These are phyloP conservation scores for Trametes pubescens DNA, from an alignment of 1,284 basidiomycete species.

Conservation along the genomic window DNA sequence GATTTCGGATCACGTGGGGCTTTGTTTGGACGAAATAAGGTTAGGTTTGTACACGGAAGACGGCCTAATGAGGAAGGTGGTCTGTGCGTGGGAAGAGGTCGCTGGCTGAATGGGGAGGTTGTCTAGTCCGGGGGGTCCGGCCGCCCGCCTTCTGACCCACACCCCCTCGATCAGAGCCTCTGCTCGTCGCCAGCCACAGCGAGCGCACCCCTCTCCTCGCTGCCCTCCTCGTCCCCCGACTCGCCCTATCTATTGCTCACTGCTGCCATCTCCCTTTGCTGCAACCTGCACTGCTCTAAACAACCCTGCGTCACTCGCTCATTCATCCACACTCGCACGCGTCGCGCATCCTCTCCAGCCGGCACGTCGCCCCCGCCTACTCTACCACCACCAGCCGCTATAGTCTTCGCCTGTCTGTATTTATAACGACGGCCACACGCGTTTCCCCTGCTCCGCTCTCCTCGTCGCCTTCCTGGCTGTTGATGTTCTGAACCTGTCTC, in stretches of 20 bases:
- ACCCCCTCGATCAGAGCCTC: conserved; percentile 44
- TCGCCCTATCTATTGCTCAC: conserved; percentile 31
- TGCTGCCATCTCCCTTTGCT: conserved; percentile 27
- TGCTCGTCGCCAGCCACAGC: conserved; percentile 45
- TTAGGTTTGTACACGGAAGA: conserved; percentile 40
- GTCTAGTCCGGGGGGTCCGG: conserved; percentile 41
- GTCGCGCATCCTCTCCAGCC: conserved; percentile 41
- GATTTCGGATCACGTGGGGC: conserved; percentile 36
- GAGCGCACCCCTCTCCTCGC: conserved; percentile 41
- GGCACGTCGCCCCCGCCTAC: conserved; percentile 39
- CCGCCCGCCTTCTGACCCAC: conserved; percentile 47
- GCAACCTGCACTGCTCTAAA: conserved; percentile 31
- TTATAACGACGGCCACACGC: conserved; percentile 41
- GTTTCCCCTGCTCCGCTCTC: conserved; percentile 40
- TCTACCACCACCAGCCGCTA: conserved; percentile 40
- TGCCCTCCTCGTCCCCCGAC: conserved; percentile 37
- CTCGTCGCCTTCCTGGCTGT: conserved; percentile 43
- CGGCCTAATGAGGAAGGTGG: conserved; percentile 32
- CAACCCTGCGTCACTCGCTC: conserved; percentile 33
- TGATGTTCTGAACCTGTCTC: conserved; percentile 46
- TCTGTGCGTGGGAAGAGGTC: conserved; percentile 41
- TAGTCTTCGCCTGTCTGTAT: conserved; percentile 44
- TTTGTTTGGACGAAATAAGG: conserved; percentile 35
- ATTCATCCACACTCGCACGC: conserved; percentile 41
- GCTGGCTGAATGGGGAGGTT: conserved; percentile 35